phyloP scores from a whole-genome alignment of 805 yeast genomes.

The Candida ipomoeae region DNA sequence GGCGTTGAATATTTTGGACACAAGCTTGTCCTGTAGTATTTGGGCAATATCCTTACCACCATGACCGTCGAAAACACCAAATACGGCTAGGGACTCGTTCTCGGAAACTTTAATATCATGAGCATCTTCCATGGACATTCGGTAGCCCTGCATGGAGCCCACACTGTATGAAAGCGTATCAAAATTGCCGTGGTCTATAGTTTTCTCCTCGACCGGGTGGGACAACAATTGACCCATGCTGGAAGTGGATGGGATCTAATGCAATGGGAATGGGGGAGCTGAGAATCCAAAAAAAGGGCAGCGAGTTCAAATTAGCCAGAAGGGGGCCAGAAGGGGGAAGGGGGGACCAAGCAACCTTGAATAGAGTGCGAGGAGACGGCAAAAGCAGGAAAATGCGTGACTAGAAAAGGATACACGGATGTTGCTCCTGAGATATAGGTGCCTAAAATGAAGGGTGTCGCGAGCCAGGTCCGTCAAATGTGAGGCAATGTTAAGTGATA shows the following conservation, averaged over 20 bases:
- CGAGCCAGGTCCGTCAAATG: constrained; percentile 1
- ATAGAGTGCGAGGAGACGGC: neutral
- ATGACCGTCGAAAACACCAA: constrained; percentile 80
- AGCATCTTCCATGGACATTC: constrained; percentile 74
- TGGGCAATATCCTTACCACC: constrained; percentile 66
- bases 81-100: constrained; percentile 43
- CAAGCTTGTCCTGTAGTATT: constrained; percentile 44
- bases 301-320: neutral
- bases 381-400: neutral
- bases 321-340: neutral
- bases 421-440: neutral
- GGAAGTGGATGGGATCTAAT: neutral
- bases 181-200: constrained; percentile 45
- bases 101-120: constrained; percentile 51
- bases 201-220: constrained; percentile 68
- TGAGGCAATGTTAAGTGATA: constrained; percentile 1
- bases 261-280: neutral
- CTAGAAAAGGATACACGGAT: neutral
- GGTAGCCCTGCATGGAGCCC: constrained; percentile 77
- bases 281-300: neutral
- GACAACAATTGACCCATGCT: constrained; percentile 71
- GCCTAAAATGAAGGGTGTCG: neutral
- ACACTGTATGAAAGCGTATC: constrained; percentile 52
- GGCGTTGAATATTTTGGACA: constrained; percentile 29
- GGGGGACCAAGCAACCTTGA: neutral